phyloP scores from a whole-genome alignment of 176 grass and related monocot genomes.

The Chrysopogon serrulatus region DNA sequence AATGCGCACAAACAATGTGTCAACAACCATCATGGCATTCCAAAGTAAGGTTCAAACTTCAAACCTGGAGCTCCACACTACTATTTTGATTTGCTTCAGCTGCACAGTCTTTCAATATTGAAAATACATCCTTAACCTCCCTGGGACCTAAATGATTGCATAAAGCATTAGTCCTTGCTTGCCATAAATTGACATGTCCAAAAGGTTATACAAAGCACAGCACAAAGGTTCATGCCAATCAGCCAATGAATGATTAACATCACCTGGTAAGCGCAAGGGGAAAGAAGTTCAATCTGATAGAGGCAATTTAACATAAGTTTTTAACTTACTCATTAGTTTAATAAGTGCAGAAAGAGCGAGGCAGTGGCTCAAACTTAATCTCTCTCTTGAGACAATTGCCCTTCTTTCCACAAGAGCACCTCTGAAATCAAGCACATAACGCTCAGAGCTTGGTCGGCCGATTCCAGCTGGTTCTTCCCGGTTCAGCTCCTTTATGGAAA shows the following conservation, averaged over 20 bases:
- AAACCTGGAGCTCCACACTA: constrained; percentile 81
- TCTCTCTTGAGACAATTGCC: constrained; percentile 81
- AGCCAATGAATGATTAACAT: constrained; percentile 7
- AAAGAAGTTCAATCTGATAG: not conserved
- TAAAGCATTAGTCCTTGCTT: constrained; percentile 7
- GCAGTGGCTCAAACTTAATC: constrained; percentile 94
- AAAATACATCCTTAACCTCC: constrained; percentile 80
- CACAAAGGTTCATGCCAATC: not conserved
- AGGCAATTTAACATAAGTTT: not conserved
- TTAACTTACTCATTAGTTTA: constrained; percentile 65
- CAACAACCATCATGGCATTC: constrained; percentile 25
- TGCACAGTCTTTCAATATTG: constrained; percentile 72
- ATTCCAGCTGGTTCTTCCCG: constrained; percentile 77
- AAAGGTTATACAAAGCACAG: not conserved
- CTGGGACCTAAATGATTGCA: constrained; percentile 58
- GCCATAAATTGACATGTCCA: not conserved
- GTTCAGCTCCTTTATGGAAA: constrained; percentile 62
- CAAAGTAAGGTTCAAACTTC: constrained; percentile 31
- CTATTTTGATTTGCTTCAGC: constrained; percentile 63
- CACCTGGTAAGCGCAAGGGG: not conserved
- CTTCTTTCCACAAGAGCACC: constrained; percentile 78
- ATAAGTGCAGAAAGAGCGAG: constrained; percentile 83
- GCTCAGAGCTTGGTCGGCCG: constrained; percentile 68
- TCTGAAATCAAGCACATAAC: constrained; percentile 88
- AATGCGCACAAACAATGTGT: not conserved